Conservation (phyloP, 371 early-diverging fungal genomes). For the Chytridium lagenaria region DNA sequence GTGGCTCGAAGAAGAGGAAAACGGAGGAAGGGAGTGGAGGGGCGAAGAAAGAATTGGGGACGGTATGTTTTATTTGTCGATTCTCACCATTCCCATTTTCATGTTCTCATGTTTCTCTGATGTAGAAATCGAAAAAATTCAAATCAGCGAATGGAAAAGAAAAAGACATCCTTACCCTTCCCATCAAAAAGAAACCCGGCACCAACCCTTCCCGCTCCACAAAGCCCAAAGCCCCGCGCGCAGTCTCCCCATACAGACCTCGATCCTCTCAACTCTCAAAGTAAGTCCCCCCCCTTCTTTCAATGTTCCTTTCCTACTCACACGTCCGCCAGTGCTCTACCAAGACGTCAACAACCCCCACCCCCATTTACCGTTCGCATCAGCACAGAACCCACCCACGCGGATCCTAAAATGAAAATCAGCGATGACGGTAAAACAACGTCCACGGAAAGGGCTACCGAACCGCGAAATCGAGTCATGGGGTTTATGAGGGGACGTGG, state of each 20-base stretch:
- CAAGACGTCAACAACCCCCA: slow-evolving; percentile 71
- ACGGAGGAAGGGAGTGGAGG: no score
- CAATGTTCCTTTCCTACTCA: not conserved
- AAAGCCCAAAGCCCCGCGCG: no score
- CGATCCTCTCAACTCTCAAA: slow-evolving; percentile 20
- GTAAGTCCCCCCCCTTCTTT: slow-evolving; percentile 2
- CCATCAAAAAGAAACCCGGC: no score
- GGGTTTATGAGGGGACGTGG: slow-evolving; percentile 72
- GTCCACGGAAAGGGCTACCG: slow-evolving; percentile 75
- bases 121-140: no score
- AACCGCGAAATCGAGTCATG: slow-evolving; percentile 76
- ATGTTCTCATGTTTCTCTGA: no score
- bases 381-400: slow-evolving; percentile 62
- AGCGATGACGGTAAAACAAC: slow-evolving; percentile 57
- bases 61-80: no score
- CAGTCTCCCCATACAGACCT: not conserved
- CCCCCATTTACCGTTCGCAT: slow-evolving; percentile 46
- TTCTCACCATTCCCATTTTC: no score
- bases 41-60: no score
- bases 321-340: slow-evolving; percentile 51
- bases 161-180: no score
- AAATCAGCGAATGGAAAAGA: no score
- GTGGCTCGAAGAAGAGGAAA: no score
- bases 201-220: no score
- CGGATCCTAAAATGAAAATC: slow-evolving; percentile 67